phyloP scores from a whole-genome alignment of 1,139 yeast species.

The Wickerhamomyces sp. region DNA sequence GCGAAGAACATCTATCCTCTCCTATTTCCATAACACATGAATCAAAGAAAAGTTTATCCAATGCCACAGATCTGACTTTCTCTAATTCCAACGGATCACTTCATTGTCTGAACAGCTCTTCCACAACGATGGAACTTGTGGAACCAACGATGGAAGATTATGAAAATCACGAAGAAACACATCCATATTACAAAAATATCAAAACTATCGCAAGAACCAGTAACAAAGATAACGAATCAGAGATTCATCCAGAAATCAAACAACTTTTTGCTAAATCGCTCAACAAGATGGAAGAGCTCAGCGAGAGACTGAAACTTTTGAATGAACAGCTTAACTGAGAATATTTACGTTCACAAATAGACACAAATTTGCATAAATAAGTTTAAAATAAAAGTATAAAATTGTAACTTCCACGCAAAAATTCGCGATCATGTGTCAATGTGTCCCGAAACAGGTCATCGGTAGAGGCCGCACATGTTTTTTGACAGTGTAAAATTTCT shows the following conservation, averaged over 20 bases:
- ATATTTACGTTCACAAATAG: not conserved
- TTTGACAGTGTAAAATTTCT: not conserved
- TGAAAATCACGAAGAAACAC: not conserved
- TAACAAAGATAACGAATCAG: not conserved
- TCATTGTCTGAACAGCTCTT: constrained; percentile 10
- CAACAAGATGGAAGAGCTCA: constrained; percentile 41
- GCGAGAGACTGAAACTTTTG: constrained; percentile 14
- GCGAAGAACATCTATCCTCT: constrained; percentile 13
- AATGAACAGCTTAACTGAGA: constrained; percentile 5
- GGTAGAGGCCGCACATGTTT: constrained; percentile 1
- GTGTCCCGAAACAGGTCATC: constrained; percentile 5
- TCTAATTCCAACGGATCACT: constrained; percentile 19
- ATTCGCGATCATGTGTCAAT: too few species aligned
- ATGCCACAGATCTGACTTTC: constrained; percentile 15
- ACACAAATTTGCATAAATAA: not conserved
- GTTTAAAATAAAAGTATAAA: not conserved
- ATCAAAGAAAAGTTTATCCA: constrained; percentile 9
- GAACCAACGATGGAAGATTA: too few species aligned
- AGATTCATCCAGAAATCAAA: constrained; percentile 39
- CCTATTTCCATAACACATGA: constrained; percentile 15
- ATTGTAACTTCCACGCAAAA: too few species aligned
- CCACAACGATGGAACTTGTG: constrained; percentile 17
- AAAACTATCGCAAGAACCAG: not conserved
- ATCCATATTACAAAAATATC: not conserved
- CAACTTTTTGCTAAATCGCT: constrained; percentile 47